phyloP scores from a whole-genome alignment of 768 basidiomycete genomes.

The Ramaria sp. region DNA sequence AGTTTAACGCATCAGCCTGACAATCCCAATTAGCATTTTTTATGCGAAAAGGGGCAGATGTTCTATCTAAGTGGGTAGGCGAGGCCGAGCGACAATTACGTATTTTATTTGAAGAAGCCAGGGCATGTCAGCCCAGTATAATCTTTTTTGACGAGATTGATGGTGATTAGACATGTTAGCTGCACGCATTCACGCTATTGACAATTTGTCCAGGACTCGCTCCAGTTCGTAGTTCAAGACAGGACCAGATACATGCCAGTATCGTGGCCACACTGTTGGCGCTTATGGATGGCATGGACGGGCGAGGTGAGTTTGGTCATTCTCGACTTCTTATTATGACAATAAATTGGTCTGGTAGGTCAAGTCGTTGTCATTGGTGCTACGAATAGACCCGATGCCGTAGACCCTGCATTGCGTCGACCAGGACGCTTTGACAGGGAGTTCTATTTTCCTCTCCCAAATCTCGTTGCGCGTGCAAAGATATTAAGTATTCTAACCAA shows the following conservation, averaged over 20 bases:
- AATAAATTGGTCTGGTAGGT: conserved; percentile 22
- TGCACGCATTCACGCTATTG: neutral
- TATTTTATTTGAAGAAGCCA: conserved; percentile 91
- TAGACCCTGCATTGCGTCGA: conserved; percentile 88
- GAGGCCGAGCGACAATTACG: conserved; percentile 96
- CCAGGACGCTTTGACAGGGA: conserved; percentile 96
- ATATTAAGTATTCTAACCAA: conserved; percentile 86
- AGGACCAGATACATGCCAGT: conserved; percentile 97
- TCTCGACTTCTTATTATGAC: neutral
- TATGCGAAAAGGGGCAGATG: conserved; percentile 99
- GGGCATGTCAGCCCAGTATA: conserved; percentile 85
- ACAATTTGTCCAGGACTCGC: conserved; percentile 45
- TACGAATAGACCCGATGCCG: conserved; percentile 94
- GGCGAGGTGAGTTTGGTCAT: conserved; percentile 40
- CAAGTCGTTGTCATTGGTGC: conserved; percentile 98
- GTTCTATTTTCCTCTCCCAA: conserved; percentile 93
- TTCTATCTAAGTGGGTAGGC: conserved; percentile 97
- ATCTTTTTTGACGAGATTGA: conserved; percentile 99
- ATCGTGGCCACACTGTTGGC: conserved; percentile 94
- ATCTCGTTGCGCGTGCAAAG: conserved; percentile 71
- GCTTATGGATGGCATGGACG: conserved; percentile 99
- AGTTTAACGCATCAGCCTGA: no score
- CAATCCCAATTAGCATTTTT: conserved; percentile 65
- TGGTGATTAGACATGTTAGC: conserved; percentile 29
- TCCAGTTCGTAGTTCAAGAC: conserved; percentile 95